These are phyloP conservation scores for Ophiosphaerella narmari DNA, from an alignment of 2,329 filamentous ascomycete genomes.

Conservation along the genomic window DNA sequence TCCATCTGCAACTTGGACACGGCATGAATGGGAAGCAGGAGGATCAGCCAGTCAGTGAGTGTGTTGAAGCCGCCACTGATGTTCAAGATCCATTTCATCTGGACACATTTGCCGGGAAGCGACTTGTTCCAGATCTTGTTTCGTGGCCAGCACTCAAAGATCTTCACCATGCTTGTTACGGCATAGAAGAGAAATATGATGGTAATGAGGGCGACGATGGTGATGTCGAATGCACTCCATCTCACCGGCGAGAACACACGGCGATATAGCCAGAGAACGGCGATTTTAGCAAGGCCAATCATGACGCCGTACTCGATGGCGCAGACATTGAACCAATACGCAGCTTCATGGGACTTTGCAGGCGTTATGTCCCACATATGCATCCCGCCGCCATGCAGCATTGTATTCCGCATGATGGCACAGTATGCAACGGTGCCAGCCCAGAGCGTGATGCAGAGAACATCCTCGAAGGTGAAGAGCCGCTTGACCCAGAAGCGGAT, in stretches of 20 bases:
- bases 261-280: slow-evolving; percentile 16
- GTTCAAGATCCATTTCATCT: slow-evolving; percentile 14
- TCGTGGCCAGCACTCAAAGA: slow-evolving; percentile 12
- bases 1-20: slow-evolving; percentile 13
- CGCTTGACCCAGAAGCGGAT: slow-evolving; percentile 8
- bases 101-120: slow-evolving; percentile 11
- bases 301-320: slow-evolving; percentile 16
- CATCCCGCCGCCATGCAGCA: slow-evolving; percentile 10
- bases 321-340: slow-evolving; percentile 15
- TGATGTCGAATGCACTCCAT: slow-evolving; percentile 12
- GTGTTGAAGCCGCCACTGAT: slow-evolving; percentile 16
- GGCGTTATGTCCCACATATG: slow-evolving; percentile 14
- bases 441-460: background rate
- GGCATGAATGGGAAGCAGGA: slow-evolving; percentile 19
- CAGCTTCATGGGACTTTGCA: slow-evolving; percentile 6
- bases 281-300: slow-evolving; percentile 14
- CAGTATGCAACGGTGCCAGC: slow-evolving; percentile 7
- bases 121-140: slow-evolving; percentile 12
- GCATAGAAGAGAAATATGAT: slow-evolving; percentile 10
- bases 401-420: slow-evolving; percentile 6
- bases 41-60: slow-evolving; percentile 16
- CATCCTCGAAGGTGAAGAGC: slow-evolving; percentile 7
- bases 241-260: slow-evolving; percentile 12
- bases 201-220: slow-evolving; percentile 7
- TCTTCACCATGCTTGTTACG: slow-evolving; percentile 14